Evolutionary conservation across 257 asterid species (phyloP).

Genomic region (Gynochthodes officinalis): DNA sequence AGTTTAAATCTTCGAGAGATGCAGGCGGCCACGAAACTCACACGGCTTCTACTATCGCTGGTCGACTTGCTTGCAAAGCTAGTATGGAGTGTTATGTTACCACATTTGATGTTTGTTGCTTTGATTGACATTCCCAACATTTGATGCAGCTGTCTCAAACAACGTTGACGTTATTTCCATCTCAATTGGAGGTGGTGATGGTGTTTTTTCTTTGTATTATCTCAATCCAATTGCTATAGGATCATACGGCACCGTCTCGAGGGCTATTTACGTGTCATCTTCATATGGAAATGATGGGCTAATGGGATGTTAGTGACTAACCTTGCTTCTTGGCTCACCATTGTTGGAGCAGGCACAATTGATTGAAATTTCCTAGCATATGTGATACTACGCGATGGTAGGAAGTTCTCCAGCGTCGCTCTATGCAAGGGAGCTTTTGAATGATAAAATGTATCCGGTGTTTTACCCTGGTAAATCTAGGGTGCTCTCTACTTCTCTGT

Average conservation of each 20-base stretch:
- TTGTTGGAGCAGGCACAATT: constrained; percentile 95
- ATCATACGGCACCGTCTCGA: constrained; percentile 89
- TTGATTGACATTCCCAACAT: constrained; percentile 94
- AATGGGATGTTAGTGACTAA: constrained; percentile 92
- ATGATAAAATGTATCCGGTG: constrained; percentile 69
- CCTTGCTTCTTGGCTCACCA: constrained; percentile 91
- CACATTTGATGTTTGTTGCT: constrained; percentile 87
- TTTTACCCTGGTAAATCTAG: constrained; percentile 85
- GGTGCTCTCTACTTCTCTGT: constrained; percentile 76
- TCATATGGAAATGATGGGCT: constrained; percentile 97
- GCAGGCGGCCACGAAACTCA: constrained; percentile 99
- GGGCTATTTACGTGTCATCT: constrained; percentile 85
- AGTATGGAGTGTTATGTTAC: constrained; percentile 89
- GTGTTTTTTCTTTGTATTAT: constrained; percentile 81
- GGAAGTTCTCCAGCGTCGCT: constrained; percentile 73
- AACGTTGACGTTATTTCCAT: constrained; percentile 94
- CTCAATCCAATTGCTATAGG: constrained; percentile 98
- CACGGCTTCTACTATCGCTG: constrained; percentile 98
- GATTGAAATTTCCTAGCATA: constrained; percentile 88
- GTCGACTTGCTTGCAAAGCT: constrained; percentile 69
- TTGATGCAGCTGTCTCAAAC: constrained; percentile 88
- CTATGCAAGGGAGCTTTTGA: constrained; percentile 66
- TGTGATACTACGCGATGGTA: constrained; percentile 60
- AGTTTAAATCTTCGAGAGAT: constrained; percentile 79
- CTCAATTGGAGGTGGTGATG: constrained; percentile 94